Conservation (phyloP, 768 basidiomycete species). For the Holtermanniella nyarrowii region DNA sequence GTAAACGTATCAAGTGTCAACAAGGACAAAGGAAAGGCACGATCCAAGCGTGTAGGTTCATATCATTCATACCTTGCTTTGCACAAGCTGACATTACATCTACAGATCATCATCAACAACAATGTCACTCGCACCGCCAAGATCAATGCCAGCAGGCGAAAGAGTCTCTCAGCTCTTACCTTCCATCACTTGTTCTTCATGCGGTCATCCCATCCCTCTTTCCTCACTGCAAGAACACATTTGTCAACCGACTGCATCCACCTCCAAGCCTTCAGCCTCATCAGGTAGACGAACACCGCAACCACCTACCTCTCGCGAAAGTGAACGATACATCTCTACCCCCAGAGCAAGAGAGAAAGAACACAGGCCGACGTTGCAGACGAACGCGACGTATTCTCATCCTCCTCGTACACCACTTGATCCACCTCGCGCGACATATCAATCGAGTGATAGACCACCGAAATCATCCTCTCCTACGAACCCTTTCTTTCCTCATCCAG, state of each 20-base stretch:
- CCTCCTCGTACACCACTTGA: neutral
- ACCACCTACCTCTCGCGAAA: neutral
- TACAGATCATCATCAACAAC: no score
- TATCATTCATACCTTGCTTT: no score
- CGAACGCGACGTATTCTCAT: neutral
- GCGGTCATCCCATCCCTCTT: slow-evolving; percentile 59
- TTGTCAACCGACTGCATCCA: slow-evolving; percentile 44
- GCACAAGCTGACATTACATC: no score
- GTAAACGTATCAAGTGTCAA: no score
- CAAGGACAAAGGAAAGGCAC: no score
- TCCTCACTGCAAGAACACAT: slow-evolving; percentile 65
- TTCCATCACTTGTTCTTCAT: slow-evolving; percentile 74
- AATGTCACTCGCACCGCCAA: slow-evolving; percentile 24
- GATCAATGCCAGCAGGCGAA: slow-evolving; percentile 21
- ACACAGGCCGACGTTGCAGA: neutral
- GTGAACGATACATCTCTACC: neutral
- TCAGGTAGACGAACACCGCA: slow-evolving; percentile 1
- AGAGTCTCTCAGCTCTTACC: slow-evolving; percentile 70
- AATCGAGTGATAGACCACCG: slow-evolving; percentile 22
- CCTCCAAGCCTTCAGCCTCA: neutral
- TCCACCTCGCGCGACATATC: neutral
- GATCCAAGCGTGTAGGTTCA: no score
- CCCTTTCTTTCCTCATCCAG: slow-evolving; percentile 48
- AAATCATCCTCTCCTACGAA: slow-evolving; percentile 38
- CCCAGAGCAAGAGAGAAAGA: neutral